These are phyloP conservation scores for Anastatica hierochuntica DNA, from an alignment of 345 rosid species.

Conservation along the genomic window DNA sequence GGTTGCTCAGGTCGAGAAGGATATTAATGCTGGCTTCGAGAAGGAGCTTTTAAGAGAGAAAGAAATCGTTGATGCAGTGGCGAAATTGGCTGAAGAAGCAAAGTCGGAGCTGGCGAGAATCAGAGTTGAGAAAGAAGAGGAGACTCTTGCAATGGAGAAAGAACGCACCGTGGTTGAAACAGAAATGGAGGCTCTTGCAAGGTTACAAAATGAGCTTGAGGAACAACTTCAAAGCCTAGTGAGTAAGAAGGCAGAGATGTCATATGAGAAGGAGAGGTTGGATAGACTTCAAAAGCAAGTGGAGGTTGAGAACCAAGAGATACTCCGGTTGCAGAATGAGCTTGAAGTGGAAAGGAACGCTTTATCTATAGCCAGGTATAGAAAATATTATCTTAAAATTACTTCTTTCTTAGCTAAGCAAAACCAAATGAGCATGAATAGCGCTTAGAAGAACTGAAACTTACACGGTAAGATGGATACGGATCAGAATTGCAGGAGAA, in stretches of 20 bases:
- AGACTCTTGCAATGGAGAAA: slow-evolving; percentile 47
- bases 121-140: slow-evolving; percentile 63
- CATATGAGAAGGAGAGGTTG: slow-evolving; percentile 70
- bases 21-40: slow-evolving; percentile 65
- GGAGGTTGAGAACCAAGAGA: slow-evolving; percentile 66
- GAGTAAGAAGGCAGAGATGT: slow-evolving; percentile 62
- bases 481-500: no score
- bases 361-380: slow-evolving; percentile 80
- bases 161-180: slow-evolving; percentile 63
- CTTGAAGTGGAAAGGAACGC: slow-evolving; percentile 80
- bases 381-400: not conserved
- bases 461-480: no score
- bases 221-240: slow-evolving; percentile 59
- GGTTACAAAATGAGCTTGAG: slow-evolving; percentile 58
- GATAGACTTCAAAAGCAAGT: slow-evolving; percentile 49
- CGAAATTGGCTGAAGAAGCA: slow-evolving; percentile 82
- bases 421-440: not conserved
- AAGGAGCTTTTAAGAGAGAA: slow-evolving; percentile 61
- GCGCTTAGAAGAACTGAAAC: not conserved
- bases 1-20: slow-evolving; percentile 79
- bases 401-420: not conserved
- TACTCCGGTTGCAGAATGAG: slow-evolving; percentile 58
- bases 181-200: slow-evolving; percentile 73
- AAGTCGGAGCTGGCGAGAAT: slow-evolving; percentile 51
- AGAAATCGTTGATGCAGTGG: slow-evolving; percentile 58